Conservation (phyloP, 2,329 filamentous ascomycete genomes). For the Diaporthe destruens region DNA sequence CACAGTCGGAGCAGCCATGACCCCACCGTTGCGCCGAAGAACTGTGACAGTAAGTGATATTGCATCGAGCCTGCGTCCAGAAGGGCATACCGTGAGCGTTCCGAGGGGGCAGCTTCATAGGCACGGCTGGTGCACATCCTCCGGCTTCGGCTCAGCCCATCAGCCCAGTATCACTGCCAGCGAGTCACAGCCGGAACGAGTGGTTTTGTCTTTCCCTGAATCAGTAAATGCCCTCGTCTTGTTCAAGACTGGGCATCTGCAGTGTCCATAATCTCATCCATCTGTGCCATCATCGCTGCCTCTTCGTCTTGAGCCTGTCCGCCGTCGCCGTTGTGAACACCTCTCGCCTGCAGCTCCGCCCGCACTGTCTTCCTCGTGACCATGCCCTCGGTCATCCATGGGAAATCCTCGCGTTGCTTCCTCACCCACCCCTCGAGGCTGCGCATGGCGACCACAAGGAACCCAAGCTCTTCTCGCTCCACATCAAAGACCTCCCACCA, state of each 20-base stretch:
- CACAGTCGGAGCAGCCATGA: background rate
- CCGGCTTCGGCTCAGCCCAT: background rate
- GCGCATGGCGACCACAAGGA: conserved; percentile 86
- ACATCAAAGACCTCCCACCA: conserved; percentile 99
- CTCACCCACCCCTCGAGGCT: conserved; percentile 80
- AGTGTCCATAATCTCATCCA: conserved; percentile 52
- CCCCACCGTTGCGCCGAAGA: background rate
- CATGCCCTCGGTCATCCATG: conserved; percentile 62
- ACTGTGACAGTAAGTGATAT: background rate
- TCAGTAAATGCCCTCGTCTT: background rate
- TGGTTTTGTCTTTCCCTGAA: no score
- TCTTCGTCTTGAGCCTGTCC: conserved; percentile 43
- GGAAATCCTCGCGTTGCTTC: conserved; percentile 69
- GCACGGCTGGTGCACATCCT: background rate
- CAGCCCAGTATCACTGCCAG: background rate
- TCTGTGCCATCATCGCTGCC: conserved; percentile 54
- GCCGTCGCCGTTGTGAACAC: conserved; percentile 53
- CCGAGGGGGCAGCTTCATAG: background rate
- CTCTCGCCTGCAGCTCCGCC: conserved; percentile 69
- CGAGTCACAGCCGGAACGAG: background rate
- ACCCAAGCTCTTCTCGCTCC: conserved; percentile 93
- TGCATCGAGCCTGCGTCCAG: background rate
- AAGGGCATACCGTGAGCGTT: background rate
- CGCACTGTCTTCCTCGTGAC: conserved; percentile 70
- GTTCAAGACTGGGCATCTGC: conserved; percentile 45